Evolutionary conservation across 208 protist species (phyloP).

Genomic region (Wallacemonas sp.): DNA sequence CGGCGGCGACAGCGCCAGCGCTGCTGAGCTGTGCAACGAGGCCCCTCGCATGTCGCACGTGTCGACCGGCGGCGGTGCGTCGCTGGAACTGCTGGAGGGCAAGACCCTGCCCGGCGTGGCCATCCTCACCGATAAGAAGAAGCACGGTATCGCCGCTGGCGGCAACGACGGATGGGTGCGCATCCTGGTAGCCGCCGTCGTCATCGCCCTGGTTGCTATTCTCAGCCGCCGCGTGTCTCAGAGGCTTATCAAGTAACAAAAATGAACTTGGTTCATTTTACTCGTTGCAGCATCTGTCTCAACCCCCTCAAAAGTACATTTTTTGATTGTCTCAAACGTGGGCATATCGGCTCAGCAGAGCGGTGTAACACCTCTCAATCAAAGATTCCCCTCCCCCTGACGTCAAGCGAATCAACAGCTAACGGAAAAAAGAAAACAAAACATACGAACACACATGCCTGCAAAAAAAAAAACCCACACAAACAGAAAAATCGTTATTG

Average conservation of each 20-base stretch:
- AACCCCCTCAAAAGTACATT: not conserved
- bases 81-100: slow-evolving; percentile 91
- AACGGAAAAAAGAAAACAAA: too few species aligned
- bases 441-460: too few species aligned
- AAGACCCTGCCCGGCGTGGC: slow-evolving; percentile 92
- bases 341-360: too few species aligned
- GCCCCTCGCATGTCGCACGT: slow-evolving; percentile 96
- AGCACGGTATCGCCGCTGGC: not conserved
- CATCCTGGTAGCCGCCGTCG: slow-evolving; percentile 21
- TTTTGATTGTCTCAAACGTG: not conserved
- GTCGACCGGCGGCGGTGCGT: slow-evolving; percentile 72
- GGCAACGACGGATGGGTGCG: slow-evolving; percentile 15
- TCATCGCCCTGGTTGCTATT: slow-evolving; percentile 26
- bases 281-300: not conserved
- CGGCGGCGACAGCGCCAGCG: slow-evolving; percentile 98
- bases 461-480: too few species aligned
- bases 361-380: too few species aligned
- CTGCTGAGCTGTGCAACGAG: slow-evolving; percentile 87
- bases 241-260: slow-evolving; percentile 32
- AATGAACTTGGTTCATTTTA: slow-evolving; percentile 4
- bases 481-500: too few species aligned
- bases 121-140: slow-evolving; percentile 70
- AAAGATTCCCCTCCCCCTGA: too few species aligned
- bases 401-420: too few species aligned
- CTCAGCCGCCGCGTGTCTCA: slow-evolving; percentile 30